phyloP scores from a whole-genome alignment of 2,329 filamentous ascomycete species.

The Colletotrichum camelliae region DNA sequence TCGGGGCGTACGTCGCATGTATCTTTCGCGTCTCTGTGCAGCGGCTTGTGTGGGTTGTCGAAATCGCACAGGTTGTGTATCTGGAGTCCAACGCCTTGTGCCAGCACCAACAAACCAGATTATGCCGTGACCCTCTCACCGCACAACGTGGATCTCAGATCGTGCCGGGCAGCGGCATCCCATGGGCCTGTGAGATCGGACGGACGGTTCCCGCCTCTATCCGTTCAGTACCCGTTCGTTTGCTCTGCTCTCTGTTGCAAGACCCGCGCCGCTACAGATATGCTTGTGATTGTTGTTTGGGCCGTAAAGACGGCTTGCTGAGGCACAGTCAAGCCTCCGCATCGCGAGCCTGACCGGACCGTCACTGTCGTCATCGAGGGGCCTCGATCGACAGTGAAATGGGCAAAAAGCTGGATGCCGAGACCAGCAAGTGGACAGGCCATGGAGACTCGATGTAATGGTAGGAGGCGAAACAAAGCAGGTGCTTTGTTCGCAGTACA shows the following conservation, averaged over 20 bases:
- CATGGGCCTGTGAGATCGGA: slow-evolving; percentile 4
- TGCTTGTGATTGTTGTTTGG: background rate
- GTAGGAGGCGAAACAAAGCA: background rate
- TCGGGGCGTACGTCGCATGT: background rate
- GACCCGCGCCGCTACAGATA: background rate
- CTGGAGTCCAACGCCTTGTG: background rate
- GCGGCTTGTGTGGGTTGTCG: background rate
- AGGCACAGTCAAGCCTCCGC: background rate
- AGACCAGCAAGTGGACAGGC: background rate
- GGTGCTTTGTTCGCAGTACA: background rate
- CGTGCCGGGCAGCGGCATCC: slow-evolving; percentile 3
- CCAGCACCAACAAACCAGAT: background rate
- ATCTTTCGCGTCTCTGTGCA: background rate
- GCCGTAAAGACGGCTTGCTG: background rate
- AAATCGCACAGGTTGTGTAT: background rate
- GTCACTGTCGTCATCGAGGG: background rate
- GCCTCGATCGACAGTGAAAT: background rate
- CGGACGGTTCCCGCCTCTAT: background rate
- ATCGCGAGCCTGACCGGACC: background rate
- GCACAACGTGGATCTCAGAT: slow-evolving; percentile 11
- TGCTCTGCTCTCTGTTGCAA: background rate
- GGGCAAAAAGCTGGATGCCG: background rate
- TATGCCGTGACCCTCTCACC: background rate
- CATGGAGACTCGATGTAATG: slow-evolving; percentile 10
- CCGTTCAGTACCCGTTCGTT: background rate